Evolutionary conservation across 768 basidiomycete species (phyloP).

Genomic region (Lanmaoa rubissima): DNA sequence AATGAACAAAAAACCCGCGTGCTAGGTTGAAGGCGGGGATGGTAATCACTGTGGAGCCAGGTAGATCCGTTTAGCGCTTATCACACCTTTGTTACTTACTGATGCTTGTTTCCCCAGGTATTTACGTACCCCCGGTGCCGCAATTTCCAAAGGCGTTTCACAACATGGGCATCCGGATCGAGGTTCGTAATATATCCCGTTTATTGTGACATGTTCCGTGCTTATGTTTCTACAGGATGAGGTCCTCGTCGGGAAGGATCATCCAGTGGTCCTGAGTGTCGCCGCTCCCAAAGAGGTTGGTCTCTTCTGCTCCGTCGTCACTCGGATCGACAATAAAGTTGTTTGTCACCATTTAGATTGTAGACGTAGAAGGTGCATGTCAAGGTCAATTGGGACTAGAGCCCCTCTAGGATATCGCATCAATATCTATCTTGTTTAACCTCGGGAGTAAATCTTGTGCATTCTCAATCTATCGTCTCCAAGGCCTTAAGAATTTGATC

Average conservation of each 20-base stretch:
- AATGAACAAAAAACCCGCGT: slow-evolving; percentile 5
- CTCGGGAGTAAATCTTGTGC: not conserved
- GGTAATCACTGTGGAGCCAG: slow-evolving; percentile 92
- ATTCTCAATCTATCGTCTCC: slow-evolving; percentile 20
- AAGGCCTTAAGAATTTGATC: slow-evolving; percentile 58
- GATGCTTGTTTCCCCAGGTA: slow-evolving; percentile 42
- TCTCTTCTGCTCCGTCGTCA: not conserved
- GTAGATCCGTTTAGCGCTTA: slow-evolving; percentile 33
- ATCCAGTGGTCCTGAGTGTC: slow-evolving; percentile 63
- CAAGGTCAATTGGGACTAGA: slow-evolving; percentile 68
- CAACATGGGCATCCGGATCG: slow-evolving; percentile 89
- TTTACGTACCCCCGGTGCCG: slow-evolving; percentile 82
- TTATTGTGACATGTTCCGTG: not conserved
- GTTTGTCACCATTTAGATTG: slow-evolving; percentile 41
- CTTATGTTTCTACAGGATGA: slow-evolving; percentile 51
- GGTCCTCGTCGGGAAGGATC: slow-evolving; percentile 61
- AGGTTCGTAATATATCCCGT: slow-evolving; percentile 42
- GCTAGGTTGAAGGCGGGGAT: slow-evolving; percentile 75
- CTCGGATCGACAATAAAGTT: slow-evolving; percentile 4
- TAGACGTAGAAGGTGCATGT: slow-evolving; percentile 78
- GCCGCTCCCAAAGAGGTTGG: slow-evolving; percentile 83
- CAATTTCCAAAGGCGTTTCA: slow-evolving; percentile 88
- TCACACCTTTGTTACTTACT: not conserved
- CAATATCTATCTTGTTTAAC: not conserved
- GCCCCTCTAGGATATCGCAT: slow-evolving; percentile 36